Base-by-base conservation (phyloP, 2,329 filamentous ascomycete genomes). In the Paraphaeosphaeria sporulosa region DNA sequence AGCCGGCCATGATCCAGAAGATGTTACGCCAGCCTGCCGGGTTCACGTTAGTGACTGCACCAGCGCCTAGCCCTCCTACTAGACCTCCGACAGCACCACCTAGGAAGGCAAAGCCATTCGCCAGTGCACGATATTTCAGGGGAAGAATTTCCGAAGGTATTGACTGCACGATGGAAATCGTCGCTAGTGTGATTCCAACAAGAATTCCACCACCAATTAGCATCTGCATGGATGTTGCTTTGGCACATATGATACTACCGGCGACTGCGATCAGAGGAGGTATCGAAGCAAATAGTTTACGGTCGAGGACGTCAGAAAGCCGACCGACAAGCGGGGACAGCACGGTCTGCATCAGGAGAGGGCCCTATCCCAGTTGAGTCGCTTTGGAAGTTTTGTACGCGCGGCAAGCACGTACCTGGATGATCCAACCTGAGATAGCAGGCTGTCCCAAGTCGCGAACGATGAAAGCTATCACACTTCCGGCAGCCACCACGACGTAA, bases 1-100 rank as follows among this genome's bases (percentile, higher is more conserved):
- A 82, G 7, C 77, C 84, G 1, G 84, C 84, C 71, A 87, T 85
- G 15, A 87, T 85, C 85, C 85, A 87, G 68, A 86, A 87, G 64
- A 87, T 86, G 64, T 82, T 80, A 1, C 85, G 78, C 85, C 85
- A 87, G 21, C 85, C 85, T 0, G 71, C 75, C 0, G 77, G 63
- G 54, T 76, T 76, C 13, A 79, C 69, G 59, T 85, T 83, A 0
- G 85, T 85, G 2, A 86, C 81, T 8, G 80, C 84, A 2, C 85
- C 85, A 7, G 84, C 83, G 27, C 82, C 80, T 4, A 87, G 76
- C 13, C 76, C 72, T 13, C 83, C 85, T 17, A 85, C 73, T 83
- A 85, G 58, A 51, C 85, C 84, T 23, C 84, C 84, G 12, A 86
- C 51, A 1, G 82, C 79, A 15, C 84, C 85, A 1, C 79, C 84